Base-by-base conservation (phyloP, 106 monocot species). In the Dioscorea dumetorum region DNA sequence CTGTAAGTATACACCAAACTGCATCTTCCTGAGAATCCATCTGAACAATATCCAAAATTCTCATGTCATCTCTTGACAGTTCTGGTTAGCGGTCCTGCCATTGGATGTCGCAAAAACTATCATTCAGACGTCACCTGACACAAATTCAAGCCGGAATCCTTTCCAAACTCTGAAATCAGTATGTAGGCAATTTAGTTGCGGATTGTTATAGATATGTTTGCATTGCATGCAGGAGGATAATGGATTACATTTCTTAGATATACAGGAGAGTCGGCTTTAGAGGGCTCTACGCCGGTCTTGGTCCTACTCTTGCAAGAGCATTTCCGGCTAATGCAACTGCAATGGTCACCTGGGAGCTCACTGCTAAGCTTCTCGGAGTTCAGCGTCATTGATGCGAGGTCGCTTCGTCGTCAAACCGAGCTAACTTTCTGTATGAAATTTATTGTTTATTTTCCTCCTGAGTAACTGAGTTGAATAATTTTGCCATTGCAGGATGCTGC, bases 51-150 rank as follows among this genome's bases (percentile, higher is more conserved):
- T 48, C 32, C 19, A 35, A 15, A 54, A 10, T 69, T 80, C 18
- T 50, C 49, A n/a, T 54, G n/a, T 11, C 9, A 57, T 58, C 56
- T 61, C 24, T 63, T 72, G 49, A 49, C 76, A 95, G 95, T 95
- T 88, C 70, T 97, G 95, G 91, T 75, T 71, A 50, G 80, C 80
- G 62, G 86, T 89, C 71, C 82, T 97, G 57, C 95, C 95, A 48
- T 62, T 89, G 16, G 95, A 97, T 84, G 95, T 91, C 70, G 91
- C 91, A 33, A 97, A 97, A 81, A 97, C 95, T 60, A 50, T 97
- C 31, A 97, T 97, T 62, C 95, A 97, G 66, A 97, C 91, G 8
- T 17, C 81, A 15, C 62, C 78, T 60, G 75, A 82, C 60, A 35
- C 69, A 58, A 76, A 61, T 75, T 69, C 73, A 20, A 78, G 64